A percentile compares a stretch with the other conserved stretches of the same genome.
phyloP scores from a whole-genome alignment of 1,139 yeast genomes.

The Saccharomycopsis hybrid region DNA sequence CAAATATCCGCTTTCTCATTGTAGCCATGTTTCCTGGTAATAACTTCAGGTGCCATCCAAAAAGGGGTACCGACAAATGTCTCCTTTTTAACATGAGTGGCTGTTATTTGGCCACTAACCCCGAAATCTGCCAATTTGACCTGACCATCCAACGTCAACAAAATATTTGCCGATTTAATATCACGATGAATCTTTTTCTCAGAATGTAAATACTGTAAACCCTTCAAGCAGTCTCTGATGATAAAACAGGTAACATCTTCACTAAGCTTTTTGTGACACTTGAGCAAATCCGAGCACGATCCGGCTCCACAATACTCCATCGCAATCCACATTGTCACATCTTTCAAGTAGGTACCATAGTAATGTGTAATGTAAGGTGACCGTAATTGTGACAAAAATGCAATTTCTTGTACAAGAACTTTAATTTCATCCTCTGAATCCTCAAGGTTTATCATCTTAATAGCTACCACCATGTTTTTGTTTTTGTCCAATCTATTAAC shows the following conservation, averaged over 20 bases:
- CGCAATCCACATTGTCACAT: slow-evolving; percentile 72
- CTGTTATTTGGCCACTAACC: slow-evolving; percentile 73
- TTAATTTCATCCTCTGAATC: slow-evolving; percentile 67
- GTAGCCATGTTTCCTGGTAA: slow-evolving; percentile 50
- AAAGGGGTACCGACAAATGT: slow-evolving; percentile 88
- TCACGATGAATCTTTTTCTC: slow-evolving; percentile 78
- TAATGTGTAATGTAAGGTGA: slow-evolving; percentile 64
- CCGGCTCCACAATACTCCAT: slow-evolving; percentile 96
- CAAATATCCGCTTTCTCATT: slow-evolving; percentile 81
- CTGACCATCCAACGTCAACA: slow-evolving; percentile 54
- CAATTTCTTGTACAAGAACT: slow-evolving; percentile 66
- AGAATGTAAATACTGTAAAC: slow-evolving; percentile 65
- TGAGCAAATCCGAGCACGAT: slow-evolving; percentile 70
- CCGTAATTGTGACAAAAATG: slow-evolving; percentile 56
- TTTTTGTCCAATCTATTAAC: slow-evolving; percentile 25
- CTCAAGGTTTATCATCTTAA: slow-evolving; percentile 73
- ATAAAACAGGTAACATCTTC: slow-evolving; percentile 58
- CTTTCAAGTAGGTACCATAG: slow-evolving; percentile 54
- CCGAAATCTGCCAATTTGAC: slow-evolving; percentile 84
- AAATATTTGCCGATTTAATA: slow-evolving; percentile 75
- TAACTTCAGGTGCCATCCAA: slow-evolving; percentile 94
- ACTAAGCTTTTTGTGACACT: slow-evolving; percentile 42
- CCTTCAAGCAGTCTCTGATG: slow-evolving; percentile 52
- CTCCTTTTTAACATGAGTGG: slow-evolving; percentile 49
- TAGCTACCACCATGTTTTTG: slow-evolving; percentile 50